Base-by-base conservation (phyloP, 2,329 filamentous ascomycete species). In the Pseudogymnoascus sp. region DNA sequence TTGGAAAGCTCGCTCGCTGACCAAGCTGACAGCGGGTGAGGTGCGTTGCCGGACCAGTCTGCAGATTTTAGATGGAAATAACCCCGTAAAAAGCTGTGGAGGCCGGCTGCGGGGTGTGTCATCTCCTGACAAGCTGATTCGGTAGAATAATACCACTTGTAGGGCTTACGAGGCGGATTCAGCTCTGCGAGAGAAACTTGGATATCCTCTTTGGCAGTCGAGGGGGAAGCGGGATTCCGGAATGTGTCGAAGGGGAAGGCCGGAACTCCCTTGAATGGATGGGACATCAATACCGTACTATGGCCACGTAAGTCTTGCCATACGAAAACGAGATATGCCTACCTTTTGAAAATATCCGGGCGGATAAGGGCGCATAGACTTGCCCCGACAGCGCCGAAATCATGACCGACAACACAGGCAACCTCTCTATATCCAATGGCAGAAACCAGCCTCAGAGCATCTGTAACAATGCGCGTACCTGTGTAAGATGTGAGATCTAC, bases 1-100 rank as follows among this genome's bases (percentile, higher is more conserved):
- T 81, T 77, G 1, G 78, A 78, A 1, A 90, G 70, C 48, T 85
- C 81, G 10, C 75, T 70, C 0, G 85, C 85, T 1, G 74, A 79
- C 84, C 84, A 88, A 2, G 73, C 75, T 10, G 74, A 65, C 4
- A 89, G 74, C 0, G 83, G 78, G 31, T 76, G 74, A 0, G 86
- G 84, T 1, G 78, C 68, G 67, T 85, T 85, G 4, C 77, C 75
- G 4, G 72, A 68, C 82, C 83, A 88, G 58, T 36, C 80, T 5
- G 81, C 85, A 61, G 82, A 85, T 70, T 90, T 90, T 58, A 90
- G 77, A 68, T 89, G 81, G 65, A 89, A 84, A 69, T 89, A 90
- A 2, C 86, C 85, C 8, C 85, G 79, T 1, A 89, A 75, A 64
- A 88, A 89, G 0, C 72, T 71, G n/a, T 80, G 76, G 10, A 89